These are phyloP conservation scores for Rosa chinensis DNA, from an alignment of 306 rosid species.

Conservation along the genomic window DNA sequence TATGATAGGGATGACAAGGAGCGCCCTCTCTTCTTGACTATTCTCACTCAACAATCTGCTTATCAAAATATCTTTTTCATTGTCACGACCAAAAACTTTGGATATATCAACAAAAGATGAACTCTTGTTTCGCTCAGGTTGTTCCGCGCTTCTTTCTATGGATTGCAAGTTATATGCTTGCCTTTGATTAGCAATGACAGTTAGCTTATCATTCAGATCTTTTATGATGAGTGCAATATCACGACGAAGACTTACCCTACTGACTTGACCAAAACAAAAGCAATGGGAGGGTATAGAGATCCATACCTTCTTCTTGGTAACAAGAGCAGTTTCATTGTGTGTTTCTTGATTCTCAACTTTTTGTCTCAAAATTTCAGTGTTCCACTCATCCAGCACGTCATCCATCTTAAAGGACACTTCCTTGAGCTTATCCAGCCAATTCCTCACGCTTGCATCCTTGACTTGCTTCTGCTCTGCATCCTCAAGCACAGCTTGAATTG, in stretches of 20 bases:
- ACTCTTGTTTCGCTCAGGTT: background rate
- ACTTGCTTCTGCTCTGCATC: too few species aligned
- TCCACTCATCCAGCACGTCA: too few species aligned
- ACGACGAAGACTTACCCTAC: background rate
- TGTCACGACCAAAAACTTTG: background rate
- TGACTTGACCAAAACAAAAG: background rate
- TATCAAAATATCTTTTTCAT: background rate
- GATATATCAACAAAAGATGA: slow-evolving; percentile 10
- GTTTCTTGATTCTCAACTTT: too few species aligned
- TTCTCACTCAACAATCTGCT: background rate
- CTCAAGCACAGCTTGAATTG: too few species aligned
- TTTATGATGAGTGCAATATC: background rate
- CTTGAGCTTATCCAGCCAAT: too few species aligned
- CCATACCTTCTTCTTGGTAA: too few species aligned
- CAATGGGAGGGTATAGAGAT: background rate
- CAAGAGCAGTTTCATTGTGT: too few species aligned
- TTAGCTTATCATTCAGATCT: background rate
- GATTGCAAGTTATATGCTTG: background rate
- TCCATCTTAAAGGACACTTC: too few species aligned
- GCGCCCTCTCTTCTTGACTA: background rate
- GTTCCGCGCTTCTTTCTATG: background rate
- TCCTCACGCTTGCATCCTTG: too few species aligned
- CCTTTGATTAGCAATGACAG: background rate
- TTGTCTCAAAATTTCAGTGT: too few species aligned
- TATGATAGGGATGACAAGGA: too few species aligned